These are phyloP conservation scores for Tetrahymena elliotti DNA, from an alignment of 73 alveolate species.

Conservation along the genomic window DNA sequence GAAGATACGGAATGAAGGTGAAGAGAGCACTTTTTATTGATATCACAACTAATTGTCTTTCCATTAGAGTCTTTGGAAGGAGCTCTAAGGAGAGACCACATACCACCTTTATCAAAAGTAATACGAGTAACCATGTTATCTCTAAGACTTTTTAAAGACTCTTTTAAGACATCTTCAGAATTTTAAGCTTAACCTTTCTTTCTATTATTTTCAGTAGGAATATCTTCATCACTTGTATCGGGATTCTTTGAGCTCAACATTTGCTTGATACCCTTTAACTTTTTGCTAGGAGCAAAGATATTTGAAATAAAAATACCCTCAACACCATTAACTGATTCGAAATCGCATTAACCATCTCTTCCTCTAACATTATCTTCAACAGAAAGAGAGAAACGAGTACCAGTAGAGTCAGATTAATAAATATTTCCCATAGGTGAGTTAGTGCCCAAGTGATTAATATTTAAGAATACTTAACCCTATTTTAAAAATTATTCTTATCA, in stretches of 20 bases:
- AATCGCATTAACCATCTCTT: constrained; percentile 66
- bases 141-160: constrained; percentile 14
- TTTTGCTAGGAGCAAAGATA: constrained; percentile 38
- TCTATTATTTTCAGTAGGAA: constrained; percentile 8
- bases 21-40: constrained; percentile 69
- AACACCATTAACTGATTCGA: constrained; percentile 63
- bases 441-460: constrained; percentile 56
- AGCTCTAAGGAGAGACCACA: constrained; percentile 61
- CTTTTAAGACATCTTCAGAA: constrained; percentile 12
- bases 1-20: constrained; percentile 78
- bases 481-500: constrained; percentile 36
- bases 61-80: constrained; percentile 58
- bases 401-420: constrained; percentile 72
- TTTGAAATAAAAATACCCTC: constrained; percentile 82
- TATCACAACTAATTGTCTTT: constrained; percentile 42
- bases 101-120: constrained; percentile 85
- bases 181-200: neutral
- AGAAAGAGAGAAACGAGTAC: constrained; percentile 62
- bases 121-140: constrained; percentile 38
- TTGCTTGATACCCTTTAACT: constrained; percentile 37
- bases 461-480: constrained; percentile 52
- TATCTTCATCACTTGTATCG: constrained; percentile 6
- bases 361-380: constrained; percentile 66
- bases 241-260: constrained; percentile 11
- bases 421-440: constrained; percentile 62